These are phyloP conservation scores for Penicillium ochrochloron DNA, from an alignment of 495 filamentous ascomycete genomes.

Conservation along the genomic window DNA sequence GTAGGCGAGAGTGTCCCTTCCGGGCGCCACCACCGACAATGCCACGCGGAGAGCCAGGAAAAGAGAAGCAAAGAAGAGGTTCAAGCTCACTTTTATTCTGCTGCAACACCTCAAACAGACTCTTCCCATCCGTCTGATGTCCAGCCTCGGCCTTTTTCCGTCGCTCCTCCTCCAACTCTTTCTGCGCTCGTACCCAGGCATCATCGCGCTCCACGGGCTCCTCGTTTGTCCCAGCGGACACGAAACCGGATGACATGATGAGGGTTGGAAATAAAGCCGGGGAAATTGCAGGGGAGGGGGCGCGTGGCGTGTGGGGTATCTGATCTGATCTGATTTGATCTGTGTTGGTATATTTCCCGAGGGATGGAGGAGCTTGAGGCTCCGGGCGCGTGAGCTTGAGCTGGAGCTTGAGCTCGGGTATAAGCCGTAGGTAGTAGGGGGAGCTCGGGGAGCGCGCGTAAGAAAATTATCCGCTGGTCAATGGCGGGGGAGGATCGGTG, in stretches of 20 bases:
- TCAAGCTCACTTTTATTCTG: conserved; percentile 83
- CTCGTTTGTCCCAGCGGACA: conserved; percentile 80
- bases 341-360: neutral
- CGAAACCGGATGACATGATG: conserved; percentile 83
- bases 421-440: conserved; percentile 14
- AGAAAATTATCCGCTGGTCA: conserved; percentile 24
- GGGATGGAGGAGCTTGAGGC: neutral
- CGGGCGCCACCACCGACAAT: neutral
- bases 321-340: conserved; percentile 3
- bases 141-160: conserved; percentile 62
- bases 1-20: neutral
- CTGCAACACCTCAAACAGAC: conserved; percentile 84
- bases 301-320: neutral
- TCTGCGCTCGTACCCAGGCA: conserved; percentile 77
- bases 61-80: neutral
- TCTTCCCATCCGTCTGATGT: conserved; percentile 65
- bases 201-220: conserved; percentile 63
- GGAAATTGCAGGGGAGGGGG: neutral
- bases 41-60: neutral
- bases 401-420: conserved; percentile 24
- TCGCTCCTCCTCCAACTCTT: conserved; percentile 72
- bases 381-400: neutral
- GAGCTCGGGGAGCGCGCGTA: conserved; percentile 10
- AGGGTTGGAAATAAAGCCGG: neutral
- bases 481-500: conserved; percentile 4